These are phyloP conservation scores for Ploettnerulaceae sp. DNA, from an alignment of 2,329 filamentous ascomycete genomes.

Conservation along the genomic window DNA sequence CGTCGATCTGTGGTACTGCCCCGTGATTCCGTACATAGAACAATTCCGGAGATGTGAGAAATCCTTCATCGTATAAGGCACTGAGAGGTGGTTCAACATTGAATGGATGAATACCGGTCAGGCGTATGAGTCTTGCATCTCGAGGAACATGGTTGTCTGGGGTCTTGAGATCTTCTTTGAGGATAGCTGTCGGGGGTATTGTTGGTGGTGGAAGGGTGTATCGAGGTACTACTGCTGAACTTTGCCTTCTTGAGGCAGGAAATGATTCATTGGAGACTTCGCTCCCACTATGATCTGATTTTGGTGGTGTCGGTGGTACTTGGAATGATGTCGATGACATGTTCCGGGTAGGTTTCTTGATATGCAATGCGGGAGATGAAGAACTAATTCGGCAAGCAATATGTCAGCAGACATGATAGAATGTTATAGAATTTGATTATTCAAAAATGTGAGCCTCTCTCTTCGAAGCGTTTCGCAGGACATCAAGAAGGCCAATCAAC, in stretches of 20 bases:
- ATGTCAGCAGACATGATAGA: constrained; percentile 11
- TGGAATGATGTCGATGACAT: constrained; percentile 10
- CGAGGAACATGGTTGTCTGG: constrained; percentile 77
- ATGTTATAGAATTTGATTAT: too few species aligned
- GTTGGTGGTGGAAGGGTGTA: constrained; percentile 63
- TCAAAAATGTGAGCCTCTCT: too few species aligned
- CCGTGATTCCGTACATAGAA: constrained; percentile 94
- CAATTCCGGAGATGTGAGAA: constrained; percentile 79
- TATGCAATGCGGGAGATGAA: constrained; percentile 7
- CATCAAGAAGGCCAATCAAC: too few species aligned
- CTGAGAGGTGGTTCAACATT: constrained; percentile 83
- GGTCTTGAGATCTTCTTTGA: constrained; percentile 74
- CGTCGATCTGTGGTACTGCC: constrained; percentile 68
- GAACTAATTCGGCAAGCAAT: neutral
- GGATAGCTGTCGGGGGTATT: constrained; percentile 51
- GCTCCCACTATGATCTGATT: constrained; percentile 26
- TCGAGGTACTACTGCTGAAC: constrained; percentile 14
- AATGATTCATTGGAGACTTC: constrained; percentile 22
- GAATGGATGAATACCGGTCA: constrained; percentile 87
- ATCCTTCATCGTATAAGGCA: constrained; percentile 72
- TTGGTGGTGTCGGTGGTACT: constrained; percentile 31
- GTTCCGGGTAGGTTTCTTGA: constrained; percentile 10
- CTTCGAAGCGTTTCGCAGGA: too few species aligned
- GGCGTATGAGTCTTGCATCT: constrained; percentile 74
- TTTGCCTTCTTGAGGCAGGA: constrained; percentile 20